A percentile compares a stretch with the other conserved stretches of the same genome.
Evolutionary conservation across 345 rosid species (phyloP).

Genomic region (Camelina laxa): DNA sequence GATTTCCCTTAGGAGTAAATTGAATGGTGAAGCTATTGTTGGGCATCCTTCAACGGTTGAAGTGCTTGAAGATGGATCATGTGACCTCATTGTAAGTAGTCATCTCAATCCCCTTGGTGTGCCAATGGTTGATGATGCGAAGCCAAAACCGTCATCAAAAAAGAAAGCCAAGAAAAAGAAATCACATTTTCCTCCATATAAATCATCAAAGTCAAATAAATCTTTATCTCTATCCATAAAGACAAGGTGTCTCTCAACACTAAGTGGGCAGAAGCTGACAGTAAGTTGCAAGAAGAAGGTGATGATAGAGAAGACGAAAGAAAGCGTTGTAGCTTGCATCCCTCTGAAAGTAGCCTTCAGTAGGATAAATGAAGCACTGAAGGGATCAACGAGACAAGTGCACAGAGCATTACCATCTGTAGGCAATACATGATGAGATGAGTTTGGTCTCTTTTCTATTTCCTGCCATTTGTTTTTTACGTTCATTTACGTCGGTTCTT

Average conservation of each 20-base stretch:
- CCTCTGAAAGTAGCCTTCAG: conserved; percentile 90
- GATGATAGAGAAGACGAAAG: conserved; percentile 57
- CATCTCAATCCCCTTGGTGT: conserved; percentile 38
- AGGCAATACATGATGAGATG: conserved; percentile 35
- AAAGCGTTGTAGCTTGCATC: conserved; percentile 69
- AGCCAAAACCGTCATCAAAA: conserved; percentile 35
- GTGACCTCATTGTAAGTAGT: conserved; percentile 39
- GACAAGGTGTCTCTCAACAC: conserved; percentile 76
- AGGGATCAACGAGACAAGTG: conserved; percentile 59
- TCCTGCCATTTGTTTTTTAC: conserved; percentile 11
- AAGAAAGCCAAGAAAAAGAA: conserved; percentile 39
- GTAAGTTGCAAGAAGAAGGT: conserved; percentile 46
- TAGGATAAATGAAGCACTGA: conserved; percentile 88
- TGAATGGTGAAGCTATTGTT: conserved; percentile 76
- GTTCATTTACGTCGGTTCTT: conserved; percentile 11
- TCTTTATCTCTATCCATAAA: conserved; percentile 63
- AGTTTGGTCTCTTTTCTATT: conserved; percentile 21
- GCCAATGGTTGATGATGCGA: conserved; percentile 35
- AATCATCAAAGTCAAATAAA: conserved; percentile 53
- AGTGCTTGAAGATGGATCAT: conserved; percentile 54
- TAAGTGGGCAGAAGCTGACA: conserved; percentile 61
- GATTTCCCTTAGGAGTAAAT: conserved; percentile 87
- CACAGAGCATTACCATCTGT: conserved; percentile 44
- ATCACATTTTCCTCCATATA: conserved; percentile 28
- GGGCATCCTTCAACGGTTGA: conserved; percentile 85